These are phyloP conservation scores for Cornus controversa DNA, from an alignment of 148 eudicot species.

Conservation along the genomic window DNA sequence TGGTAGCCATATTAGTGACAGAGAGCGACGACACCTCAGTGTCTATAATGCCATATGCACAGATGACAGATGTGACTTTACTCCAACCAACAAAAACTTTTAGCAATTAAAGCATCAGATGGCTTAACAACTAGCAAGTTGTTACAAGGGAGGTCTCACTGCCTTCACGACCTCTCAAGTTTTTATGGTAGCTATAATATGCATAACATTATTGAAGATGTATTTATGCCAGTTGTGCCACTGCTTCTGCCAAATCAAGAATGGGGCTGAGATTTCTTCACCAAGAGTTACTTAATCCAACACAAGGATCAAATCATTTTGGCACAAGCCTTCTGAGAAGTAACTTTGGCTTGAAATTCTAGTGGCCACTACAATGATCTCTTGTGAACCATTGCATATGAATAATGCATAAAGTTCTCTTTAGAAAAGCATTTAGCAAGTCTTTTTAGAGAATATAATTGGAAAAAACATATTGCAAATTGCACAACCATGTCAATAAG, in stretches of 20 bases:
- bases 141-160: not conserved
- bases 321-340: not conserved
- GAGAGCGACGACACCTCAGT: not conserved
- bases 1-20: not conserved
- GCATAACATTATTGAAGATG: not conserved
- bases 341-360: too few relatives aligned
- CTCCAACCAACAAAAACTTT: constrained; percentile 1
- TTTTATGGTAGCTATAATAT: not conserved
- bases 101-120: not conserved
- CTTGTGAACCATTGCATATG: too few relatives aligned
- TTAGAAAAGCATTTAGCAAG: too few relatives aligned
- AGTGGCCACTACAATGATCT: too few relatives aligned
- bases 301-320: not conserved
- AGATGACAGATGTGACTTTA: not conserved
- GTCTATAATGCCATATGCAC: not conserved
- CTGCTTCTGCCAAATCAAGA: not conserved
- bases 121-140: not conserved
- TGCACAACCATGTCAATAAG: too few relatives aligned
- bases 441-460: too few relatives aligned
- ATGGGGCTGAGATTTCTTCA: not conserved
- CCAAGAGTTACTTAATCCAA: too few relatives aligned
- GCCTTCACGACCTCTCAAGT: not conserved
- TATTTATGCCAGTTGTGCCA: not conserved
- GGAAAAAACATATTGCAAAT: too few relatives aligned
- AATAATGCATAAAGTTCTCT: too few relatives aligned